These are phyloP conservation scores for Ziziphus jujuba DNA, from an alignment of 306 rosid species.

Conservation along the genomic window DNA sequence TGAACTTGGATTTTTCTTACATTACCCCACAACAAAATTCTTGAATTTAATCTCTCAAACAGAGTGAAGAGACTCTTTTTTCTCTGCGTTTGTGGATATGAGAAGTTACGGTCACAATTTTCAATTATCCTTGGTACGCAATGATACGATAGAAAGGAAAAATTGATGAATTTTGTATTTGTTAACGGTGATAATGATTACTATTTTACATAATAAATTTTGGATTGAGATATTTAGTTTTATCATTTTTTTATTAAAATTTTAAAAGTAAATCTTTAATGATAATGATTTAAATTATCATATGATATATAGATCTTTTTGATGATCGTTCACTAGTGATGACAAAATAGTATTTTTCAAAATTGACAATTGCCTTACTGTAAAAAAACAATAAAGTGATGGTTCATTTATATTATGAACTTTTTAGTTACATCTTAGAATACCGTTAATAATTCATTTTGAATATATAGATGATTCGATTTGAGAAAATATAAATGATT, in stretches of 20 bases:
- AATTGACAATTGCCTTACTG: no score
- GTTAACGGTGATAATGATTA: no score
- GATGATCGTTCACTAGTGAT: no score
- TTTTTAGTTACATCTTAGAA: neutral
- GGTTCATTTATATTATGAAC: conserved; percentile 24
- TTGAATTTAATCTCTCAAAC: neutral
- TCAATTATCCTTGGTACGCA: neutral
- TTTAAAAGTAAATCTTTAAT: no score
- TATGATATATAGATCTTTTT: no score
- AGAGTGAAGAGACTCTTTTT: neutral
- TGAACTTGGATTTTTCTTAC: neutral
- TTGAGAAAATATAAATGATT: no score
- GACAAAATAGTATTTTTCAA: no score
- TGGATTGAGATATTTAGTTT: no score
- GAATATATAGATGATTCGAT: conserved; percentile 1
- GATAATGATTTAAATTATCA: no score
- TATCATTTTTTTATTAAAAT: no score
- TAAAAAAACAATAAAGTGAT: conserved; percentile 24
- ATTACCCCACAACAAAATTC: neutral
- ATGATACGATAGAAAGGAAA: neutral
- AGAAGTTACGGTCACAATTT: conserved; percentile 1
- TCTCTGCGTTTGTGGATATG: conserved; percentile 14
- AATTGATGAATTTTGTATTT: no score
- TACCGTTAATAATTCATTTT: conserved; percentile 15
- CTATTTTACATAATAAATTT: no score